phyloP scores from a whole-genome alignment of 1,284 basidiomycete genomes.

The Afroboletus lepidellus region DNA sequence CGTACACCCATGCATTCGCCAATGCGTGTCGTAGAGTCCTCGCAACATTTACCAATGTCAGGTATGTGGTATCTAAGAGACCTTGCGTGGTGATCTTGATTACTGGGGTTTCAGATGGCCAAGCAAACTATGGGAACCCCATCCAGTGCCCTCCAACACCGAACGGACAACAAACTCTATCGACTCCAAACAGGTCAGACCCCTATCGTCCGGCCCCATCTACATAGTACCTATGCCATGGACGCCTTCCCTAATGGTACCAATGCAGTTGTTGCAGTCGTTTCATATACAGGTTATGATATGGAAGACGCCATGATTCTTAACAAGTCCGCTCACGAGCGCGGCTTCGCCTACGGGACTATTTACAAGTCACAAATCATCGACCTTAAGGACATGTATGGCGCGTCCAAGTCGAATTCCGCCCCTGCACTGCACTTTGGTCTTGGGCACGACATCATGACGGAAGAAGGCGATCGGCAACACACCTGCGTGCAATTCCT shows the following conservation, averaged over 20 bases:
- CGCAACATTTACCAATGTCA: slow-evolving; percentile 89
- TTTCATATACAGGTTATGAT: slow-evolving; percentile 99
- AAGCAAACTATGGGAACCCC: slow-evolving; percentile 99
- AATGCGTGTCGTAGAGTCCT: slow-evolving; percentile 53
- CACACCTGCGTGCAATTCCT: slow-evolving; percentile 63
- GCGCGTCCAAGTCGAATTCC: slow-evolving; percentile 55
- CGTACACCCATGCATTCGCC: slow-evolving; percentile 1
- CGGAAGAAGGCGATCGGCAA: slow-evolving; percentile 52
- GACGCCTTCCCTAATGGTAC: slow-evolving; percentile 98
- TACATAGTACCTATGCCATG: slow-evolving; percentile 98
- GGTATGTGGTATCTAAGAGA: slow-evolving; percentile 39
- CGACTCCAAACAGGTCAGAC: slow-evolving; percentile 94
- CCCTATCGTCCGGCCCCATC: slow-evolving; percentile 87
- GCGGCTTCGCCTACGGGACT: slow-evolving; percentile 96
- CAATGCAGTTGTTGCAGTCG: slow-evolving; percentile 98
- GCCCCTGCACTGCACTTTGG: slow-evolving; percentile 81
- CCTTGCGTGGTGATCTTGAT: slow-evolving; percentile 11
- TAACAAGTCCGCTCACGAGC: slow-evolving; percentile 98
- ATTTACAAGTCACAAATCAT: slow-evolving; percentile 95
- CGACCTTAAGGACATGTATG: slow-evolving; percentile 82
- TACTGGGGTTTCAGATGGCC: slow-evolving; percentile 73
- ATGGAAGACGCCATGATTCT: slow-evolving; percentile 99
- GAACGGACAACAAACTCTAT: slow-evolving; percentile 99
- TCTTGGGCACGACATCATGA: slow-evolving; percentile 74
- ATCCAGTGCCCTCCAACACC: slow-evolving; percentile 83